A percentile compares a stretch with the other conserved stretches of the same genome.
Conservation (phyloP, 2,329 filamentous ascomycete species). For the Cercospora brassicicola region DNA sequence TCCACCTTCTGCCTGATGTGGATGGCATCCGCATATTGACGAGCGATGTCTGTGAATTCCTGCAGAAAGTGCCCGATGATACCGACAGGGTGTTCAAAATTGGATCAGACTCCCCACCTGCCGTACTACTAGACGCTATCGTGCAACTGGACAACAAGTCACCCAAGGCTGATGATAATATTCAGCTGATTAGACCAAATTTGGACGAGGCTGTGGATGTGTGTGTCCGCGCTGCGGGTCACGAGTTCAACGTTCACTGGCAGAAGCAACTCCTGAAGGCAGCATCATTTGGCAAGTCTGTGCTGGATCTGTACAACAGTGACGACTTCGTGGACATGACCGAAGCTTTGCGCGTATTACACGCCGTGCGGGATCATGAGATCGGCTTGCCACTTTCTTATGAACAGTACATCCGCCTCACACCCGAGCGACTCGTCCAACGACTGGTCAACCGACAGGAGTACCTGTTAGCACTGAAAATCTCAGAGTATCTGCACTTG, state of each 20-base stretch:
- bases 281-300: constrained; percentile 95
- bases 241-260: constrained; percentile 87
- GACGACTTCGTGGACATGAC: constrained; percentile 99
- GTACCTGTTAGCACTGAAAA: constrained; percentile 83
- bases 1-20: constrained; percentile 82
- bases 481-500: constrained; percentile 82
- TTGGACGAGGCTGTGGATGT: constrained; percentile 91
- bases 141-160: constrained; percentile 90
- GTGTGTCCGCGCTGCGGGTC: constrained; percentile 88
- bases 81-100: constrained; percentile 81
- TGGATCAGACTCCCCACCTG: constrained; percentile 82
- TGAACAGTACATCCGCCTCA: constrained; percentile 88
- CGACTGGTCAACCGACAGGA: constrained; percentile 85
- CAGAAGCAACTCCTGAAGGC: constrained; percentile 96
- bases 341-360: constrained; percentile 86
- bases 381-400: constrained; percentile 87
- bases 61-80: constrained; percentile 80
- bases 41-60: constrained; percentile 92
- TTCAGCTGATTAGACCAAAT: constrained; percentile 84
- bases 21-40: constrained; percentile 90
- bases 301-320: constrained; percentile 94
- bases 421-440: constrained; percentile 81
- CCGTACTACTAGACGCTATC: constrained; percentile 89
- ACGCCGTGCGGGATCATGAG: constrained; percentile 87
- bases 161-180: constrained; percentile 95